Conservation (phyloP, 768 basidiomycete genomes). For the Boletus huronensis region DNA sequence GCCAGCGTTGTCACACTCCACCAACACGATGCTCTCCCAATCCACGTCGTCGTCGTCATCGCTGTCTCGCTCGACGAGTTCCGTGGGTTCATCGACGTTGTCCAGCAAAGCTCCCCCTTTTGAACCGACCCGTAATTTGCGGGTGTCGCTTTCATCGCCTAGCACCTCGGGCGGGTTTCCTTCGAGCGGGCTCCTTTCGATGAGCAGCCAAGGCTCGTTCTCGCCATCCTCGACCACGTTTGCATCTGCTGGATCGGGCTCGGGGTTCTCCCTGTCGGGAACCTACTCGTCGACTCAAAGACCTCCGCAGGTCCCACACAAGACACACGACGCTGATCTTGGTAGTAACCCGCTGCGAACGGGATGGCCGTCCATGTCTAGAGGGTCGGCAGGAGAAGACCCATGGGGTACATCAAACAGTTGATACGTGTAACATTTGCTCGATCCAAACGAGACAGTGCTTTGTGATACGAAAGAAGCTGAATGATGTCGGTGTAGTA, state of each 20-base stretch:
- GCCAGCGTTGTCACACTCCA: conserved; percentile 12
- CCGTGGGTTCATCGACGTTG: conserved; percentile 37
- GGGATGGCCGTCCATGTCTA: conserved; percentile 12
- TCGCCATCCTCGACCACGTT: conserved; percentile 15
- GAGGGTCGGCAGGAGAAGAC: conserved; percentile 15
- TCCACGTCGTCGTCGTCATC: conserved; percentile 25
- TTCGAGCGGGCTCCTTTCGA: conserved; percentile 10
- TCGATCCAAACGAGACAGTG: not conserved
- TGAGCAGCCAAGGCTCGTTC: conserved; percentile 17
- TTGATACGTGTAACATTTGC: conserved; percentile 4
- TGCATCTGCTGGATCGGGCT: conserved; percentile 5
- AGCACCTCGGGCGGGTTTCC: conserved; percentile 13
- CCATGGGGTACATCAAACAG: conserved; percentile 9
- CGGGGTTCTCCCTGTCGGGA: conserved; percentile 12
- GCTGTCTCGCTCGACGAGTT: conserved; percentile 28
- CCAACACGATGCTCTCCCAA: conserved; percentile 17
- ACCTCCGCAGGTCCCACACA: conserved; percentile 4
- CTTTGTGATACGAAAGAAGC: not conserved
- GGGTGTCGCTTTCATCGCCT: conserved; percentile 23
- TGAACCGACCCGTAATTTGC: conserved; percentile 41
- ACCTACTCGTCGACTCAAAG: conserved; percentile 16
- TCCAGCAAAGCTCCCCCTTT: conserved; percentile 55
- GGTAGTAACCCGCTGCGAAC: conserved; percentile 6
- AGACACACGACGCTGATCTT: conserved; percentile 4
- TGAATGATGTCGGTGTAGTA: not conserved